These are phyloP conservation scores for Alternaria sp. DNA, from an alignment of 2,329 filamentous ascomycete species.

Conservation along the genomic window DNA sequence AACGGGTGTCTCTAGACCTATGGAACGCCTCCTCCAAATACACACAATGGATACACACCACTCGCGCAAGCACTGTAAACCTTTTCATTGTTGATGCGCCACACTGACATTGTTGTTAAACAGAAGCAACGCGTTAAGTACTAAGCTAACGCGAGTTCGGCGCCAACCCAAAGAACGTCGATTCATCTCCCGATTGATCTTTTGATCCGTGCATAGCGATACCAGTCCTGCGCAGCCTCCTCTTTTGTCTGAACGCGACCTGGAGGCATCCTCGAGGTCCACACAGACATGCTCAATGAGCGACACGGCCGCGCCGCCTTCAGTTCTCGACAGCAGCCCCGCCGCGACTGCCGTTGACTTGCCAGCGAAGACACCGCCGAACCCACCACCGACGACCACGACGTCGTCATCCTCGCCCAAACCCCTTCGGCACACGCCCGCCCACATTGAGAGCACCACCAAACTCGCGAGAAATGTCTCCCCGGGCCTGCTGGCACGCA, in stretches of 20 bases:
- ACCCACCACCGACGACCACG: conserved; percentile 11
- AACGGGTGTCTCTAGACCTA: conserved; percentile 1
- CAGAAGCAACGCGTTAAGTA: conserved; percentile 11
- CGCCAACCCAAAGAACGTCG: conserved; percentile 10
- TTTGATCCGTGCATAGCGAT: conserved; percentile 22
- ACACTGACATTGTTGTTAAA: conserved; percentile 6
- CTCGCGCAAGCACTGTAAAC: neutral
- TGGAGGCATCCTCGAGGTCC: conserved; percentile 22
- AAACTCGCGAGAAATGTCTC: conserved; percentile 50
- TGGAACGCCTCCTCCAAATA: conserved; percentile 1
- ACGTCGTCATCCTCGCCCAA: conserved; percentile 18
- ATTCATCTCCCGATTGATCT: conserved; percentile 16
- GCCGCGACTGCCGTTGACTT: conserved; percentile 25
- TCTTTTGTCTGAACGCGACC: conserved; percentile 22
- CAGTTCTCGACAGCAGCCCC: conserved; percentile 27
- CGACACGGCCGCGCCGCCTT: conserved; percentile 25
- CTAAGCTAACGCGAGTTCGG: conserved; percentile 9
- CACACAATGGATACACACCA: neutral
- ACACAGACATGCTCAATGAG: conserved; percentile 35
- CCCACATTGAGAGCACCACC: conserved; percentile 33
- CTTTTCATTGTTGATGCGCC: neutral
- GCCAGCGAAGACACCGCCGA: conserved; percentile 28
- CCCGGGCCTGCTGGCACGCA: conserved; percentile 53
- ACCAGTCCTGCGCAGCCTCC: conserved; percentile 21
- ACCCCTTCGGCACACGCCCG: conserved; percentile 18